Conservation (phyloP, 2,329 filamentous ascomycete genomes). For the Zymoseptoria ardabiliae region DNA sequence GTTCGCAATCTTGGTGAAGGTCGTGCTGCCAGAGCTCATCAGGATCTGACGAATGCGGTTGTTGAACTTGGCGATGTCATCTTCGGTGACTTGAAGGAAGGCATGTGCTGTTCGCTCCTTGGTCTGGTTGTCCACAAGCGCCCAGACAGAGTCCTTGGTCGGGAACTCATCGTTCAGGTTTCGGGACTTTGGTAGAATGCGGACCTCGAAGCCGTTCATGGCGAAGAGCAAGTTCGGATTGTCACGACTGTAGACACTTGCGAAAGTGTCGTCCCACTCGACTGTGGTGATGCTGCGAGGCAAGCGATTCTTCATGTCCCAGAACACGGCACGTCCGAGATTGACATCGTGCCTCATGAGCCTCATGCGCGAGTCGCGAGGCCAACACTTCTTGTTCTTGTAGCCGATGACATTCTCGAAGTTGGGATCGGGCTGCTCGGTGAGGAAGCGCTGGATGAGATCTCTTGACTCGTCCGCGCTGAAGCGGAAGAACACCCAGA, state of each 20-base stretch:
- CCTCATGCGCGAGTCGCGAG: constrained; percentile 92
- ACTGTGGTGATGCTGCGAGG: constrained; percentile 94
- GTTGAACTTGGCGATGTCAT: constrained; percentile 98
- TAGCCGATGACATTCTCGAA: constrained; percentile 99
- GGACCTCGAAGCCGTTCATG: constrained; percentile 96
- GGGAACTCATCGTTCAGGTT: constrained; percentile 96
- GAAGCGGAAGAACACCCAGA: constrained; percentile 96
- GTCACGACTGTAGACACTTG: constrained; percentile 94
- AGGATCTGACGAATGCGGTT: constrained; percentile 97
- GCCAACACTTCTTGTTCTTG: constrained; percentile 99
- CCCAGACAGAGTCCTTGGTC: constrained; percentile 97
- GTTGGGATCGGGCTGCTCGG: constrained; percentile 95
- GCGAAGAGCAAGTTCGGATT: constrained; percentile 96
- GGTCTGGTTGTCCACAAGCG: constrained; percentile 87
- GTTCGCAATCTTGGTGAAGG: constrained; percentile 99
- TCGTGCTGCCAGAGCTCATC: constrained; percentile 98
- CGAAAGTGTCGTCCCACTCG: constrained; percentile 98
- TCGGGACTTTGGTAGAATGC: constrained; percentile 88
- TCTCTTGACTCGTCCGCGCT: constrained; percentile 89
- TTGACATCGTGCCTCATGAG: constrained; percentile 99
- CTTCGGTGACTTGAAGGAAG: constrained; percentile 94
- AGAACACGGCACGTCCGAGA: constrained; percentile 92
- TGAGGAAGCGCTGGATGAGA: constrained; percentile 93
- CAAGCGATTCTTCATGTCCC: constrained; percentile 95
- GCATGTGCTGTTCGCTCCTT: constrained; percentile 97